phyloP scores from a whole-genome alignment of 305 asterid genomes.

The Petunia hybrid region DNA sequence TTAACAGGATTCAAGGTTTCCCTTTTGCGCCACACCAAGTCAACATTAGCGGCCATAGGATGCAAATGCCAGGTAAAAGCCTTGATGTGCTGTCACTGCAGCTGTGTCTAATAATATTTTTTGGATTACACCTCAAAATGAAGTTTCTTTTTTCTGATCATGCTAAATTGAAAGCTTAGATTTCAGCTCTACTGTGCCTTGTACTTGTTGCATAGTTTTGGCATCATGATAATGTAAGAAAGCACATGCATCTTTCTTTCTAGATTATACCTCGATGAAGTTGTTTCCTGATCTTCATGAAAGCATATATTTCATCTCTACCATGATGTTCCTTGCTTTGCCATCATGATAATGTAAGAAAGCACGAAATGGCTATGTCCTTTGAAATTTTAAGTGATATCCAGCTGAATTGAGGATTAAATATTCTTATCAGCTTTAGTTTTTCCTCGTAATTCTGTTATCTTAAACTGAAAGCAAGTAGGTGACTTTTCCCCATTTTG shows the following conservation, averaged over 20 bases:
- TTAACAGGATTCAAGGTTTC: slow-evolving; percentile 64
- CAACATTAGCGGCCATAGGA: slow-evolving; percentile 55
- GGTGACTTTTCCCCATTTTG: not conserved
- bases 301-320: not conserved
- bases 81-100: not conserved
- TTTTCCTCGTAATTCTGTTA: not conserved
- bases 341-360: not conserved
- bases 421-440: not conserved
- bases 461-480: slow-evolving; percentile 17
- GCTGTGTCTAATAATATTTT: not conserved
- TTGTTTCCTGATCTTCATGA: not conserved
- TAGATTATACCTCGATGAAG: too few relatives aligned
- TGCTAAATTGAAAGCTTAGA: too few relatives aligned
- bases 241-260: too few relatives aligned
- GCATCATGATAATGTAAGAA: too few relatives aligned
- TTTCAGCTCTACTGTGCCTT: too few relatives aligned
- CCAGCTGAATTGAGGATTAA: slow-evolving; percentile 3
- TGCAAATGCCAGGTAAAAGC: slow-evolving; percentile 69
- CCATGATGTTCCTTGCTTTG: not conserved
- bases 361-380: not conserved
- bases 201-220: too few relatives aligned
- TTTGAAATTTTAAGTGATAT: not conserved
- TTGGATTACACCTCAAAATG: not conserved
- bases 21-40: slow-evolving; percentile 59
- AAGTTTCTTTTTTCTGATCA: not conserved